These are phyloP conservation scores for Magnolia officinalis DNA, from an alignment of 164 flowering plant species.

Conservation along the genomic window DNA sequence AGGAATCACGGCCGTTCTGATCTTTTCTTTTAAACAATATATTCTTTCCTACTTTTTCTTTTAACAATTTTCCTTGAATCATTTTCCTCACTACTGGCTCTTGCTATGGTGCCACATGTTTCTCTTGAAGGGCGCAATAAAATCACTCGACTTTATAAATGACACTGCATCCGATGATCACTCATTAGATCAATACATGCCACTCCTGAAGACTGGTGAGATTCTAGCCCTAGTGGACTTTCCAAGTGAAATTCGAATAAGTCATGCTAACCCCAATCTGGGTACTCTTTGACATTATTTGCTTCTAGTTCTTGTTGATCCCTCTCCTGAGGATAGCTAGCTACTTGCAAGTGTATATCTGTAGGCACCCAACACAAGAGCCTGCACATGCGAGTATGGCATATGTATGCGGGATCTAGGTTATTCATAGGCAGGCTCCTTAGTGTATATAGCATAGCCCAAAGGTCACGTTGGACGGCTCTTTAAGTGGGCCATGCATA, in stretches of 20 bases:
- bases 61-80: too few relatives aligned
- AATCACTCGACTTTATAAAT: constrained; percentile 63
- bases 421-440: not conserved
- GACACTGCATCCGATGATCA: constrained; percentile 87
- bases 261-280: constrained; percentile 53
- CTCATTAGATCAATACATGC: constrained; percentile 72
- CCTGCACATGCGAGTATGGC: not conserved
- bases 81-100: not conserved
- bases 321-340: not conserved
- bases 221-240: constrained; percentile 63
- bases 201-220: constrained; percentile 63
- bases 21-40: too few relatives aligned
- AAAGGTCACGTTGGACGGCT: not conserved
- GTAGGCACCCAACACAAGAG: not conserved
- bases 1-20: too few relatives aligned
- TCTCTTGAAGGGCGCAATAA: constrained; percentile 39
- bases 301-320: not conserved
- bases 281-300: constrained; percentile 30
- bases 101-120: not conserved
- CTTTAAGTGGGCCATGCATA: not conserved
- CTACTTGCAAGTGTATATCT: too few relatives aligned
- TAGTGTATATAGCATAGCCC: not conserved
- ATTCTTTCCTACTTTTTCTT: too few relatives aligned
- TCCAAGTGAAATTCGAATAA: constrained; percentile 70
- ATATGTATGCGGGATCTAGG: not conserved